These are phyloP conservation scores for Schizonepeta tenuifolia DNA, from an alignment of 257 asterid species.

Conservation along the genomic window DNA sequence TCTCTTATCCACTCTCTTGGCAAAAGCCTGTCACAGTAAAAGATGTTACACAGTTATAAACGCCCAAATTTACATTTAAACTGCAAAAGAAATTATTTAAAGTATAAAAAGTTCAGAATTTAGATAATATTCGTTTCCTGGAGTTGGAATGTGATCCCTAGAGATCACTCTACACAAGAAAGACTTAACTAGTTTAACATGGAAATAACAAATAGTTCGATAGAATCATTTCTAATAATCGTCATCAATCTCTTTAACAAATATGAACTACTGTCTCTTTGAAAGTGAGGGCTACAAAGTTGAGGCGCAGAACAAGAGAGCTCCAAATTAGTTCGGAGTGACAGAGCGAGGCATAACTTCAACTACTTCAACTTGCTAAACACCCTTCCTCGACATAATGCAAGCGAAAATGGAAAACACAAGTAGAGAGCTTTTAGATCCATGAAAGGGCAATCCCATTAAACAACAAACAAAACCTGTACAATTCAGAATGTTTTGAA, in stretches of 20 bases:
- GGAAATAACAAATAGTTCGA: neutral
- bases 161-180: neutral
- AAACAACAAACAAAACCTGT: neutral
- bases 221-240: neutral
- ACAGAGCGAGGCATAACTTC: constrained; percentile 3
- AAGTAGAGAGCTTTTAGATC: neutral
- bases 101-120: neutral
- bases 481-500: neutral
- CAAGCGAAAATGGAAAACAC: neutral
- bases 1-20: constrained; percentile 70
- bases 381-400: neutral
- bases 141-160: neutral
- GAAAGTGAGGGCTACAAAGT: neutral
- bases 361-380: neutral
- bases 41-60: neutral
- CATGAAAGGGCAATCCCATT: neutral
- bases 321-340: neutral
- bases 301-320: neutral
- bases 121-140: neutral
- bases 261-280: neutral
- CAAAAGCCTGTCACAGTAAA: constrained; percentile 58
- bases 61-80: neutral
- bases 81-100: neutral
- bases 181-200: neutral
- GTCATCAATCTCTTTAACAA: constrained; percentile 2